phyloP scores from a whole-genome alignment of 208 protist species.

The Leptomonas pyrrhocoris region DNA sequence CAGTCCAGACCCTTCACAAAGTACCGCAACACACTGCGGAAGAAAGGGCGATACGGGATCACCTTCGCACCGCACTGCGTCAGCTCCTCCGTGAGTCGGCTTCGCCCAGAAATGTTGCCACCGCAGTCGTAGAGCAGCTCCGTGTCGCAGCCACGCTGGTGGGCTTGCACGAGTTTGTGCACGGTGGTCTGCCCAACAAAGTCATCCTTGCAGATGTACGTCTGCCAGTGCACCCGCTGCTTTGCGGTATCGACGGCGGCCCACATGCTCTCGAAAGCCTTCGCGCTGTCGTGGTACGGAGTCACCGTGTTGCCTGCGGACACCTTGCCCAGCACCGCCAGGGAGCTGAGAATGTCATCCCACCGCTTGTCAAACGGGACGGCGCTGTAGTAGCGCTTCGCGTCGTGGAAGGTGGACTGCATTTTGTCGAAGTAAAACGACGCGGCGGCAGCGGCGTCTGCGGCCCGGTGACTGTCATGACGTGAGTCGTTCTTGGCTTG shows the following conservation, averaged over 20 bases:
- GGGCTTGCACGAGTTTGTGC: slow-evolving; percentile 66
- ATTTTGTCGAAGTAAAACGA: slow-evolving; percentile 38
- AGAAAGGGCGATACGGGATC: slow-evolving; percentile 87
- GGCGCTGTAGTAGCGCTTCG: slow-evolving; percentile 36
- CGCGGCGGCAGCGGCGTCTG: slow-evolving; percentile 4
- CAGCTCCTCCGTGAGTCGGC: slow-evolving; percentile 70
- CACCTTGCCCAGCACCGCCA: slow-evolving; percentile 66
- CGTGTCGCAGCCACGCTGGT: slow-evolving; percentile 70
- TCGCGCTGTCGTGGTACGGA: slow-evolving; percentile 74
- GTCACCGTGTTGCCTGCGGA: slow-evolving; percentile 70
- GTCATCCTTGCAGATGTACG: slow-evolving; percentile 95
- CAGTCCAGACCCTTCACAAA: slow-evolving; percentile 74
- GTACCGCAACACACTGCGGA: slow-evolving; percentile 69
- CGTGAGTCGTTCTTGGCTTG: neutral
- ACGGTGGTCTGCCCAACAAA: slow-evolving; percentile 77
- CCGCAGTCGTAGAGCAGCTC: slow-evolving; percentile 91
- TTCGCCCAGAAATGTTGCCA: slow-evolving; percentile 89
- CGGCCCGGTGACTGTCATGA: neutral
- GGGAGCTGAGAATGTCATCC: slow-evolving; percentile 62
- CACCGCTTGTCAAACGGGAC: slow-evolving; percentile 77
- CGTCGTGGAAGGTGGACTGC: slow-evolving; percentile 28
- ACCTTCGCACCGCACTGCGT: slow-evolving; percentile 75
- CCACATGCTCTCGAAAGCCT: slow-evolving; percentile 89
- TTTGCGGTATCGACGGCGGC: slow-evolving; percentile 75
- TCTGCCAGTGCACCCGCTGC: slow-evolving; percentile 85